Evolutionary conservation across 192 early-diverging fungal genomes (phyloP).

Genomic region (Linnemannia elongata): DNA sequence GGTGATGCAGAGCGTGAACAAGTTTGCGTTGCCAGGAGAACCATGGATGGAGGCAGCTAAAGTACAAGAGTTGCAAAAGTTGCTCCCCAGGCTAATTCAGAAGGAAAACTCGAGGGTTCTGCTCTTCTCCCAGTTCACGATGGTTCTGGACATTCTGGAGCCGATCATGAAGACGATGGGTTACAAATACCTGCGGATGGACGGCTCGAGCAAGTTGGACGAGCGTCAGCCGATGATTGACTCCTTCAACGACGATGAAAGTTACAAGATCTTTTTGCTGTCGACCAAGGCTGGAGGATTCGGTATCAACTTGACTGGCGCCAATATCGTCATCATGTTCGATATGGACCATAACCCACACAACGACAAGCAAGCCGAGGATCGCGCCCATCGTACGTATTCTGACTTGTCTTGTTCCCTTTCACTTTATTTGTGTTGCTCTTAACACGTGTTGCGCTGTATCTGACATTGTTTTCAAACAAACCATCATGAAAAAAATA

Average conservation of each 20-base stretch:
- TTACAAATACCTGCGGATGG: conserved; percentile 69
- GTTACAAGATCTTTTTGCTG: conserved; percentile 75
- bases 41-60: conserved; percentile 85
- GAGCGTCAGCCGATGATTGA: conserved; percentile 86
- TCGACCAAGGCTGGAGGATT: conserved; percentile 87
- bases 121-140: conserved; percentile 89
- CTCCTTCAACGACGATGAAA: conserved; percentile 73
- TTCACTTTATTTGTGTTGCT: background rate
- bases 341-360: conserved; percentile 92
- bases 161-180: conserved; percentile 67
- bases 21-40: conserved; percentile 63
- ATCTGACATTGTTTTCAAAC: background rate
- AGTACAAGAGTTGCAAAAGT: conserved; percentile 68
- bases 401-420: background rate
- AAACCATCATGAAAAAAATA: background rate
- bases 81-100: conserved; percentile 66
- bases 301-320: conserved; percentile 84
- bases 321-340: conserved; percentile 83
- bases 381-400: conserved; percentile 82
- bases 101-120: conserved; percentile 70
- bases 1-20: conserved; percentile 46
- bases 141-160: conserved; percentile 85
- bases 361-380: conserved; percentile 87
- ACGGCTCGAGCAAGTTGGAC: conserved; percentile 76
- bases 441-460: background rate